Evolutionary conservation across 106 monocot species (phyloP), one percentile per base, ranked within the genome.

Genomic region (Dactylorhiza incarnata): DNA sequence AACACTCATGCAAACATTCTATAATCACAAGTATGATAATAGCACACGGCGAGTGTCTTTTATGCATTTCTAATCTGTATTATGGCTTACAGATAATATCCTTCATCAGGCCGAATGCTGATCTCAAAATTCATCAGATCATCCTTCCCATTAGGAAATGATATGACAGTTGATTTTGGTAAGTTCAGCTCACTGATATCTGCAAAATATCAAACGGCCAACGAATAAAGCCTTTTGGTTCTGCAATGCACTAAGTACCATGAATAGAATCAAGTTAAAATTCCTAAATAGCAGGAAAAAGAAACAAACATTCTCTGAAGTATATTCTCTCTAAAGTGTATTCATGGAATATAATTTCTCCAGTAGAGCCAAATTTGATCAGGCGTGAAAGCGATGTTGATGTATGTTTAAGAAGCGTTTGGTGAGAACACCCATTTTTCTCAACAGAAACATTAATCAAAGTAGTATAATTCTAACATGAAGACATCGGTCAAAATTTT

Each of bases 121-220:
- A 89, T 78, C 74, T 94, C 94, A 79, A 94, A 94, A 70, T 87
- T 95, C 94, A 95, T 91, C 80, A 95, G 67, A 81, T 95, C 89
- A 84, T 95, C 91, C 71, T 95, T 91, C 49, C 94, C 94, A 84
- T 95, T 95, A 26, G 89, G 91, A 78, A 91, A 95, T 61, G 87
- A 78, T 69, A 95, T 95, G 19, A 67, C 77, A 26, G 89, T 86
- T 9, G 91, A 89, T 55, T 87, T 85, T 2, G 94, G 94, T 24
- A 95, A 82, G 63, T 95, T 95, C 48, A 95, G 82, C 75, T 95
- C 94, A 78, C 82, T 84, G 46, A 95, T 91, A 86, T 95, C 94
- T 95, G 78, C 52, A 75, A 76, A 74, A 56, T 26, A 52, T 13
- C 9, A 62, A 62, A 63, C 11, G 9, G 20, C n/a, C 7, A 65